Evolutionary conservation across 2,329 filamentous ascomycete genomes (phyloP).

Genomic region (Septoria linicola): DNA sequence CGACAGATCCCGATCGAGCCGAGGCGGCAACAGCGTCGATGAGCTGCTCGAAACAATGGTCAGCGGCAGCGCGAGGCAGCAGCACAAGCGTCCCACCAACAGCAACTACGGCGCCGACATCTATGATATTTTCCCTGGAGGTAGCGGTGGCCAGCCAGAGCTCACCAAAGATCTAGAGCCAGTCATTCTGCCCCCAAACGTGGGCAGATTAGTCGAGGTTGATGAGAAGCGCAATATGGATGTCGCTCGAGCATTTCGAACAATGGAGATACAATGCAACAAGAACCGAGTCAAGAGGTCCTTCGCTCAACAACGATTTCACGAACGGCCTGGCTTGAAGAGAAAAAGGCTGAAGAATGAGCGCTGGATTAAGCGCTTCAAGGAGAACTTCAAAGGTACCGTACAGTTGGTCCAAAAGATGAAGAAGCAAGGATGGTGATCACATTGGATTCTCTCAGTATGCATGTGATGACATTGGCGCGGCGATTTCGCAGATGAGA

Average conservation of each 20-base stretch:
- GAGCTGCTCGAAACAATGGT: slow-evolving; percentile 19
- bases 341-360: slow-evolving; percentile 70
- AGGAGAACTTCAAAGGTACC: slow-evolving; percentile 64
- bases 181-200: slow-evolving; percentile 40
- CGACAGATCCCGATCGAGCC: slow-evolving; percentile 5
- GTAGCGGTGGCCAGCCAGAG: background rate
- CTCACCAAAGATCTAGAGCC: slow-evolving; percentile 14
- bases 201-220: slow-evolving; percentile 45
- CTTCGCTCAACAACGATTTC: slow-evolving; percentile 61
- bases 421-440: slow-evolving; percentile 74
- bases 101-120: background rate
- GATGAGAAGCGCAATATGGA: slow-evolving; percentile 41
- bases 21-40: slow-evolving; percentile 18
- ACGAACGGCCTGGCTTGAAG: slow-evolving; percentile 74
- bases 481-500: background rate
- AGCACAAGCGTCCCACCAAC: background rate
- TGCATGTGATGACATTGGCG: background rate
- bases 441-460: background rate
- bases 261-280: slow-evolving; percentile 45
- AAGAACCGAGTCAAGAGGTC: slow-evolving; percentile 62
- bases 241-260: slow-evolving; percentile 49
- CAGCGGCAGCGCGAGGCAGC: background rate
- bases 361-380: slow-evolving; percentile 69
- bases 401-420: slow-evolving; percentile 66
- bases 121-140: background rate